phyloP scores from a whole-genome alignment of 768 basidiomycete genomes.

The Suillus luteus region DNA sequence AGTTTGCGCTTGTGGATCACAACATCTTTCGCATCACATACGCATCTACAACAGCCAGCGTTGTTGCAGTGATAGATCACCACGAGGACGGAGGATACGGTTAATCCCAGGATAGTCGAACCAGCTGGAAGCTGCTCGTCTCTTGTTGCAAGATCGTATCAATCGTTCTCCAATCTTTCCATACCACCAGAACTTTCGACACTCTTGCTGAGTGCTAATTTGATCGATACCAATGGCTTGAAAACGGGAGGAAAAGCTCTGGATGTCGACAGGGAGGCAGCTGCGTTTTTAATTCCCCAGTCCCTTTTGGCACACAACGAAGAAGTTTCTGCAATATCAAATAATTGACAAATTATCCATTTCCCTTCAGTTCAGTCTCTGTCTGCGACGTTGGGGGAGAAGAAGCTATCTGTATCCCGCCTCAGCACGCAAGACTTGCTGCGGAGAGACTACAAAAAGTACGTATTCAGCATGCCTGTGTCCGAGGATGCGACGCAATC shows the following conservation, averaged over 20 bases:
- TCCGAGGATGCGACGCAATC: constrained; percentile 27
- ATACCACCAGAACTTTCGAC: constrained; percentile 66
- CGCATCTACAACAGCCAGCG: constrained; percentile 42
- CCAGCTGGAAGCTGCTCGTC: constrained; percentile 81
- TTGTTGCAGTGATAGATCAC: constrained; percentile 86
- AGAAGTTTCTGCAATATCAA: constrained; percentile 30
- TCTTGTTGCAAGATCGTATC: constrained; percentile 49
- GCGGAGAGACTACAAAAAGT: constrained; percentile 95
- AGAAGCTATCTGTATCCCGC: constrained; percentile 70
- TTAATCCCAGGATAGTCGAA: constrained; percentile 65
- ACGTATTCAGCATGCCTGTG: constrained; percentile 48
- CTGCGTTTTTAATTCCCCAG: constrained; percentile 60
- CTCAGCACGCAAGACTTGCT: constrained; percentile 77
- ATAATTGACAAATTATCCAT: constrained; percentile 9
- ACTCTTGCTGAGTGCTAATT: constrained; percentile 76
- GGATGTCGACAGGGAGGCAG: constrained; percentile 62
- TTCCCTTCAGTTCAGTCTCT: constrained; percentile 50
- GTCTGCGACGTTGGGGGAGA: constrained; percentile 41
- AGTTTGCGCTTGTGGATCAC: constrained; percentile 89
- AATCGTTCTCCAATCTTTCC: constrained; percentile 16
- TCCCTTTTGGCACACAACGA: constrained; percentile 44
- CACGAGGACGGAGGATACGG: constrained; percentile 82
- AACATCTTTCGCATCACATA: constrained; percentile 63
- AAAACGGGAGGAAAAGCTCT: constrained; percentile 78
- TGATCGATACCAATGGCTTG: constrained; percentile 87